phyloP scores from a whole-genome alignment of 2,329 filamentous ascomycete species.

The Ustilaginoidea virens region DNA sequence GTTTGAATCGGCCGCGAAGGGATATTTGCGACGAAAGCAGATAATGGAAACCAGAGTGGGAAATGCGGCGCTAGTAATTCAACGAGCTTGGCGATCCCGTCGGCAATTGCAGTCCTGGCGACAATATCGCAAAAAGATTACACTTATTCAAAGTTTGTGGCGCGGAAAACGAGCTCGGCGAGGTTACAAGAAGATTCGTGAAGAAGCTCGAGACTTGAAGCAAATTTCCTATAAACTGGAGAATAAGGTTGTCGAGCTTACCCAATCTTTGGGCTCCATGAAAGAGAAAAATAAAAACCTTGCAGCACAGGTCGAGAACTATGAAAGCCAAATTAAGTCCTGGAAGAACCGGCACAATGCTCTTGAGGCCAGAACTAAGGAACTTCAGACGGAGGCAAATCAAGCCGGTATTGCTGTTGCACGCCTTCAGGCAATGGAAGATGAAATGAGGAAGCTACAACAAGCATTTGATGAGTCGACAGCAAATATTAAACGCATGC shows the following conservation, averaged over 20 bases:
- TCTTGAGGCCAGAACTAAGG: conserved; percentile 78
- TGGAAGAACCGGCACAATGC: conserved; percentile 89
- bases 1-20: conserved; percentile 83
- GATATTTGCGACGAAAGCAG: conserved; percentile 76
- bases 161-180: conserved; percentile 67
- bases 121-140: conserved; percentile 75
- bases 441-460: conserved; percentile 88
- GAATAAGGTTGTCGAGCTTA: conserved; percentile 98
- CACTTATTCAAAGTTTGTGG: conserved; percentile 86
- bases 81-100: conserved; percentile 76
- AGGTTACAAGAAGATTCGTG: conserved; percentile 79
- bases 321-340: conserved; percentile 89
- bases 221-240: conserved; percentile 99
- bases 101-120: conserved; percentile 68
- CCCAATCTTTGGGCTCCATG: conserved; percentile 80
- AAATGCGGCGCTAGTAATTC: conserved; percentile 81
- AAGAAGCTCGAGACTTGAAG: conserved; percentile 95
- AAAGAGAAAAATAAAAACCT: conserved; percentile 90
- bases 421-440: conserved; percentile 78
- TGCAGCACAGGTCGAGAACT: conserved; percentile 79
- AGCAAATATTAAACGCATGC: conserved; percentile 79
- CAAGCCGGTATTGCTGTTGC: conserved; percentile 93
- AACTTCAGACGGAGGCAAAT: conserved; percentile 91
- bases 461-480: conserved; percentile 80
- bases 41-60: conserved; percentile 89